Evolutionary conservation across 371 early-diverging fungal genomes (phyloP), one percentile per base, ranked within the genome.

Genomic region (Actinomortierella wolfii): DNA sequence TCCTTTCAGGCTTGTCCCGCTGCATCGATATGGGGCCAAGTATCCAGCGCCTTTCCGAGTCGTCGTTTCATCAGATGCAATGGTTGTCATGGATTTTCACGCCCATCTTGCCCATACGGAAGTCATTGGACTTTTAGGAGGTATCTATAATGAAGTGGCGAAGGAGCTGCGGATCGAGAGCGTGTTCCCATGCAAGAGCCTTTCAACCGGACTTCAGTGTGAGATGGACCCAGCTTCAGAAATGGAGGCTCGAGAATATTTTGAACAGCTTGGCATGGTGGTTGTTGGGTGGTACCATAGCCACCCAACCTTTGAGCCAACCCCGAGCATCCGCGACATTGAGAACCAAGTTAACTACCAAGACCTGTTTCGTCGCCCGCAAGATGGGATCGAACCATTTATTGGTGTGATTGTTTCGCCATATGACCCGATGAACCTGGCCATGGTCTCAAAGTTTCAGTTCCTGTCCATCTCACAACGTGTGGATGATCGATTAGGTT

Each of bases 231-330:
- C 95, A 0, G 86, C 74, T n/a, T 89, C 89, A 8, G 91, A 93
- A 57, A 83, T 94, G 61, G 83, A 80, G 29, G 92, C 91, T 0
- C 79, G 93, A 5, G 85, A 87, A 55, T 83, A 83, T 51, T 91
- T 94, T 68, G 83, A 81, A 1, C 81, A 83, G 34, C 80, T 80
- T 42, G 90, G 91, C 0, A 78, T 89, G 61, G 80, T 81, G 15
- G 90, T 94, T 11, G 92, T 94, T n/a, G 95, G 95, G 42, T 94
- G 95, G 95, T 94, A 92, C 76, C 95, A 94, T 68, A 91, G 91
- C 43, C 95, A 94, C 74, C 95, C 95, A 20, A 86, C 90, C 0
- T 94, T 94, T 74, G 86, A 86, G 51, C 92, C 95, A 2, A 82
- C 88, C 25, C 95, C 95, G 44, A 91, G 91, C 51, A 81, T 88